A percentile compares a stretch with the other conserved stretches of the same genome.
These are phyloP conservation scores for Iris pallida DNA, from an alignment of 116 monocot species.

Conservation along the genomic window DNA sequence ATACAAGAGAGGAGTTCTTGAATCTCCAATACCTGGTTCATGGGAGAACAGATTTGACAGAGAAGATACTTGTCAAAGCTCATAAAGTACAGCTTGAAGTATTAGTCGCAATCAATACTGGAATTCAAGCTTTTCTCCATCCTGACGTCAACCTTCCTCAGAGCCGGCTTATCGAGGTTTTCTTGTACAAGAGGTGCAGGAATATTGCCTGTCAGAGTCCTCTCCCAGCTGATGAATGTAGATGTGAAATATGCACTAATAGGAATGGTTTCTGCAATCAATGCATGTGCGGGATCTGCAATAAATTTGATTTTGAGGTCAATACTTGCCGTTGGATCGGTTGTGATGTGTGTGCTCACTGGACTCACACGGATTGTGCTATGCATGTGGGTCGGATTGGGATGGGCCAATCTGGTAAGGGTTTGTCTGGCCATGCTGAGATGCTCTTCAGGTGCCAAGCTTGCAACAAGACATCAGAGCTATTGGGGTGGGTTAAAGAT, in stretches of 20 bases:
- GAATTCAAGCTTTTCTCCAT: conserved; percentile 90
- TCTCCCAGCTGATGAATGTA: conserved; percentile 88
- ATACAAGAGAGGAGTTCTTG: conserved; percentile 77
- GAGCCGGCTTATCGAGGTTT: conserved; percentile 71
- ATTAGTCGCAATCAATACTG: conserved; percentile 84
- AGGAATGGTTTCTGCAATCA: conserved; percentile 89
- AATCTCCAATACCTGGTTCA: conserved; percentile 74
- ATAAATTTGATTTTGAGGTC: conserved; percentile 96
- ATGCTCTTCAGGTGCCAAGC: conserved; percentile 96
- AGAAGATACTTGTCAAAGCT: conserved; percentile 49
- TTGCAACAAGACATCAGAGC: conserved; percentile 80
- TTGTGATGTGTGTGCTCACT: conserved; percentile 86
- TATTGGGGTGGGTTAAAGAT: conserved; percentile 91
- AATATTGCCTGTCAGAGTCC: conserved; percentile 83
- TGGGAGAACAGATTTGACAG: conserved; percentile 58
- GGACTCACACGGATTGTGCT: conserved; percentile 95
- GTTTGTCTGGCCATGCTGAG: conserved; percentile 41
- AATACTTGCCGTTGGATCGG: conserved; percentile 99
- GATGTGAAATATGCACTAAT: conserved; percentile 63
- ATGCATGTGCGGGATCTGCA: conserved; percentile 95
- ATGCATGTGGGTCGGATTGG: conserved; percentile 74
- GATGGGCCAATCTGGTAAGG: conserved; percentile 53
- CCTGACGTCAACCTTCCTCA: conserved; percentile 77
- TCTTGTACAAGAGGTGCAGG: conserved; percentile 85
- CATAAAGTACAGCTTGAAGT: conserved; percentile 86